Evolutionary conservation across 805 yeast genomes (phyloP).

Genomic region (Saccharomycopsis javanensis): DNA sequence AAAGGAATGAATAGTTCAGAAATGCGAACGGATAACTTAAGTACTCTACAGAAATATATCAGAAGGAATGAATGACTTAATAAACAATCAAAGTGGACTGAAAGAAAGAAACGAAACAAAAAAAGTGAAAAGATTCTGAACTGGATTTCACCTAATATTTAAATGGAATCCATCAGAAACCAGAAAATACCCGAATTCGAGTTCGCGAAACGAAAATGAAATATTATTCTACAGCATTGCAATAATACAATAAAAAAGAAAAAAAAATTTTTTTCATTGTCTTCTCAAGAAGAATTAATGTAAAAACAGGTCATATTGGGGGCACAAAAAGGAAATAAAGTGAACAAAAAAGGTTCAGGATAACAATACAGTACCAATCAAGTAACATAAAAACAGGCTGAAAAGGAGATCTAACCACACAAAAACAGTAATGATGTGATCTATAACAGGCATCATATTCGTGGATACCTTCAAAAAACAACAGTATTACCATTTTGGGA

Average conservation of each 20-base stretch:
- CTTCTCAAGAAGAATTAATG: conserved; percentile 25
- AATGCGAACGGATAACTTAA: background rate
- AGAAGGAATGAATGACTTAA: conserved; percentile 19
- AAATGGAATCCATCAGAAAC: background rate
- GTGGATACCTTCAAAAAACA: background rate
- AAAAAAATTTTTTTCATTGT: too few relatives aligned
- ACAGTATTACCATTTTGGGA: background rate
- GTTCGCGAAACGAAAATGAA: background rate
- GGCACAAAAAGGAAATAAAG: background rate
- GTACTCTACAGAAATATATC: conserved; percentile 7
- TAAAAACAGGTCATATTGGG: conserved; percentile 23
- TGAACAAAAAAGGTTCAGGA: background rate
- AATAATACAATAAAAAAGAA: too few relatives aligned
- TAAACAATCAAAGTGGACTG: too few relatives aligned
- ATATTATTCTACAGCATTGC: too few relatives aligned
- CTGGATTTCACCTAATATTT: too few relatives aligned
- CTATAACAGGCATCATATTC: background rate
- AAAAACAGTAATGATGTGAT: background rate
- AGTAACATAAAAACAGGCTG: background rate
- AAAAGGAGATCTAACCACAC: background rate
- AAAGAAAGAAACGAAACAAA: conserved; percentile 5
- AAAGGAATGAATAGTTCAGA: background rate
- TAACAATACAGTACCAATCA: background rate
- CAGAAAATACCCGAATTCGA: too few relatives aligned
- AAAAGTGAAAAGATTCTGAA: background rate